Percentiles rank a stretch among this genome's conserved stretches.
Evolutionary conservation across 2,329 filamentous ascomycete species (phyloP).

Genomic region (Penicillium sp.): DNA sequence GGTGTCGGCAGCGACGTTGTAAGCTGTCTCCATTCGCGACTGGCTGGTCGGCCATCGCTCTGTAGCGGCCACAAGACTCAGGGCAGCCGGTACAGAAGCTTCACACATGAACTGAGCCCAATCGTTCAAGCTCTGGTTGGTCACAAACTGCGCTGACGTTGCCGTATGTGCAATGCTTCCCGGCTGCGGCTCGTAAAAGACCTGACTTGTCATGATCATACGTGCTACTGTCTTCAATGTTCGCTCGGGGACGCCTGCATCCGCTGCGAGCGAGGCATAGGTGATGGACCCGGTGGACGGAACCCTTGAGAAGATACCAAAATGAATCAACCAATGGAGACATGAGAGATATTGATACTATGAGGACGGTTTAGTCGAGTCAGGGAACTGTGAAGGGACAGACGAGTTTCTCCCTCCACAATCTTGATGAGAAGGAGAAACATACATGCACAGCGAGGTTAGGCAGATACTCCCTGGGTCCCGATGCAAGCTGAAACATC

Average conservation of each 20-base stretch:
- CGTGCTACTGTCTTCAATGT: conserved; percentile 1
- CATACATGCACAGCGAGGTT: neutral
- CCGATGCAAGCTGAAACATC: neutral
- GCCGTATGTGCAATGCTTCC: neutral
- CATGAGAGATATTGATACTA: neutral
- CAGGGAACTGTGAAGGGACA: neutral
- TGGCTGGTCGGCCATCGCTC: neutral
- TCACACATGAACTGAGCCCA: neutral
- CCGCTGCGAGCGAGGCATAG: neutral
- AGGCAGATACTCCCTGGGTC: neutral
- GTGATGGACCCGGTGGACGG: neutral
- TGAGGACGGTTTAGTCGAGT: neutral
- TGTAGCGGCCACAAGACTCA: neutral
- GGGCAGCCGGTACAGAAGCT: neutral
- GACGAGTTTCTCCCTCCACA: neutral
- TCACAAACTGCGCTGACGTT: neutral
- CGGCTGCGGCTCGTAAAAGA: neutral
- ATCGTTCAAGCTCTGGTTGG: neutral
- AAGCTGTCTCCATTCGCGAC: neutral
- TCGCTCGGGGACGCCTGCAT: neutral
- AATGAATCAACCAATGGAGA: neutral
- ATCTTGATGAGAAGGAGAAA: neutral
- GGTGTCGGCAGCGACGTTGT: neutral
- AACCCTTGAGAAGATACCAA: neutral
- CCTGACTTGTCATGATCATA: neutral